These are phyloP conservation scores for Linderina pennispora DNA, from an alignment of 192 early-diverging fungal genomes.

Conservation along the genomic window DNA sequence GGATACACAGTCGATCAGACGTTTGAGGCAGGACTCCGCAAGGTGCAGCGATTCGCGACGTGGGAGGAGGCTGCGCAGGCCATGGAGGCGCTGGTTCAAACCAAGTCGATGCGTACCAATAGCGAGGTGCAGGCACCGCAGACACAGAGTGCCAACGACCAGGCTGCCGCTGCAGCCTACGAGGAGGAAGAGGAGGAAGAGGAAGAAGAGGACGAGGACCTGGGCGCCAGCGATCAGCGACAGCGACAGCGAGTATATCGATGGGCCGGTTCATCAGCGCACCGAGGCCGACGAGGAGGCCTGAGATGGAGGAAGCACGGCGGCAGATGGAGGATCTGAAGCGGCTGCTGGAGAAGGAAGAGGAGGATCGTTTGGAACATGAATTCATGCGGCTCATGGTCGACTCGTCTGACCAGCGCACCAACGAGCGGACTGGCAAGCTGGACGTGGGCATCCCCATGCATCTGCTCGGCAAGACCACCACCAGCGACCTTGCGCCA, in stretches of 20 bases:
- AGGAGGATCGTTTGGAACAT: conserved; percentile 84
- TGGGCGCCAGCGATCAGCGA: conserved; percentile 9
- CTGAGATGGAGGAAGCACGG: conserved; percentile 47
- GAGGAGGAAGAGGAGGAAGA: conserved; percentile 12
- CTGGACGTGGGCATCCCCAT: conserved; percentile 91
- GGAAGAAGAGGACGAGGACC: conserved; percentile 40
- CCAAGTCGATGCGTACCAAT: conserved; percentile 43
- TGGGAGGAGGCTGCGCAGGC: conserved; percentile 79
- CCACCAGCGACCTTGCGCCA: background rate
- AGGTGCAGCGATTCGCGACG: conserved; percentile 48
- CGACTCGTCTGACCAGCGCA: conserved; percentile 82
- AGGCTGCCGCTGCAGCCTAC: background rate
- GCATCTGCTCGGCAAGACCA: conserved; percentile 44
- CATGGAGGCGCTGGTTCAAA: conserved; percentile 53
- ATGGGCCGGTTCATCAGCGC: conserved; percentile 27
- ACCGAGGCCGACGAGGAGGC: conserved; percentile 40
- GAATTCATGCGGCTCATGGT: conserved; percentile 88
- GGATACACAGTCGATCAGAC: conserved; percentile 81
- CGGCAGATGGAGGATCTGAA: conserved; percentile 58
- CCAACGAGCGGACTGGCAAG: conserved; percentile 48
- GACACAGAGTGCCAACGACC: background rate
- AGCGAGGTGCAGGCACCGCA: background rate
- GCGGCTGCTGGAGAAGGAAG: conserved; percentile 61
- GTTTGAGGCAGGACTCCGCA: conserved; percentile 63
- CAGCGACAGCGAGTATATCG: conserved; percentile 42